A percentile compares a stretch with the other conserved stretches of the same genome.
Evolutionary conservation across 371 early-diverging fungal species (phyloP).

Genomic region (Mucor plumbeus): DNA sequence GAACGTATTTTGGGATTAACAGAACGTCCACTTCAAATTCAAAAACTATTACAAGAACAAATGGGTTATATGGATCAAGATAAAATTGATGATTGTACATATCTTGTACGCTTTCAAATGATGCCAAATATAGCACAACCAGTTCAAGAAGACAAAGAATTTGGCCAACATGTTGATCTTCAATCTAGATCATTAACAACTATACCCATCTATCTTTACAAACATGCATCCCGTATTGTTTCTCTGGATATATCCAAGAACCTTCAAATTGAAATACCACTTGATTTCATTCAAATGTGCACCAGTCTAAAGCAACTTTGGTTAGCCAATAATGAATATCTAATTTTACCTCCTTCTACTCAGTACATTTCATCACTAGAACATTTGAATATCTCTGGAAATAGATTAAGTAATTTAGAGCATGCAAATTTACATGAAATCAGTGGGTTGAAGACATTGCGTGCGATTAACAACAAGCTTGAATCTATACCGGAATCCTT

Average conservation of each 20-base stretch:
- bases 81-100: constrained; percentile 76
- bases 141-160: constrained; percentile 41
- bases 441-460: constrained; percentile 62
- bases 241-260: constrained; percentile 79
- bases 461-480: constrained; percentile 78
- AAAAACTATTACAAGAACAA: constrained; percentile 71
- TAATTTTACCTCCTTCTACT: constrained; percentile 66
- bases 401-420: constrained; percentile 71
- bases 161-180: constrained; percentile 68
- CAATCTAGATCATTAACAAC: constrained; percentile 71
- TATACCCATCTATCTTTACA: constrained; percentile 79
- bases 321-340: constrained; percentile 72
- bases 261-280: constrained; percentile 71
- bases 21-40: constrained; percentile 77
- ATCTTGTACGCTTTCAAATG: constrained; percentile 80
- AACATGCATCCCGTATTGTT: constrained; percentile 66
- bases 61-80: constrained; percentile 84
- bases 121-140: constrained; percentile 65
- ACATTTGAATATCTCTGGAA: constrained; percentile 80
- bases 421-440: constrained; percentile 70
- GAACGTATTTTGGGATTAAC: constrained; percentile 68
- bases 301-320: constrained; percentile 67
- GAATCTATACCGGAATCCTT: constrained; percentile 68
- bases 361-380: constrained; percentile 63
- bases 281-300: constrained; percentile 81